Evolutionary conservation across 805 yeast species (phyloP).

Genomic region (Wickerhamiella parazyma): DNA sequence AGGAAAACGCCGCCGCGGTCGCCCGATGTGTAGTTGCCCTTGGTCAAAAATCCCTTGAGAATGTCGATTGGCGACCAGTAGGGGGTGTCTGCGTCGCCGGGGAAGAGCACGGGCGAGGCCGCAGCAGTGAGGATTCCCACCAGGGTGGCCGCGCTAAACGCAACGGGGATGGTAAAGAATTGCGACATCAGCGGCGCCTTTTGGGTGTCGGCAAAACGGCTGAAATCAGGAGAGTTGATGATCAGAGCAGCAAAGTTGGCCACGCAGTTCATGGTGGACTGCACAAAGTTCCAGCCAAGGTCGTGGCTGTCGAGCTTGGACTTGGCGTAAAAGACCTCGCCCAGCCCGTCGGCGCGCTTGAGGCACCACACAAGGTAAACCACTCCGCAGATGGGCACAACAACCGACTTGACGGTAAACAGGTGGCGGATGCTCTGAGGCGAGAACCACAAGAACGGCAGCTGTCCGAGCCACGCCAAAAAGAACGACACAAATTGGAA

Average conservation of each 20-base stretch:
- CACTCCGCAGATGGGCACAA: slow-evolving; percentile 73
- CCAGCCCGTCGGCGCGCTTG: slow-evolving; percentile 66
- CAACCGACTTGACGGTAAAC: slow-evolving; percentile 66
- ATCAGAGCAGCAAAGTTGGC: slow-evolving; percentile 85
- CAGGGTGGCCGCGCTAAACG: slow-evolving; percentile 68
- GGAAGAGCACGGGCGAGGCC: slow-evolving; percentile 48
- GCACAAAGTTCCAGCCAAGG: slow-evolving; percentile 73
- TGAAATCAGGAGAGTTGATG: slow-evolving; percentile 78
- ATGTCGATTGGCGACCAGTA: slow-evolving; percentile 81
- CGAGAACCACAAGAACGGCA: slow-evolving; percentile 69
- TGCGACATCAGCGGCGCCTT: slow-evolving; percentile 35
- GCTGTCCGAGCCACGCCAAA: slow-evolving; percentile 64
- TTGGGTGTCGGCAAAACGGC: slow-evolving; percentile 54
- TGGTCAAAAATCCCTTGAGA: slow-evolving; percentile 41
- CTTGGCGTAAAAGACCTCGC: slow-evolving; percentile 50
- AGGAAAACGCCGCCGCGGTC: slow-evolving; percentile 72
- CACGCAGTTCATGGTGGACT: slow-evolving; percentile 63
- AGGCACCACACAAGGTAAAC: slow-evolving; percentile 76
- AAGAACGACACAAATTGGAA: slow-evolving; percentile 65
- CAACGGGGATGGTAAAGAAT: slow-evolving; percentile 51
- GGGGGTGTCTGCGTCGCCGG: slow-evolving; percentile 27
- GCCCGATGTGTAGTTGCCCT: slow-evolving; percentile 25
- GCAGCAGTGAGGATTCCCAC: slow-evolving; percentile 79
- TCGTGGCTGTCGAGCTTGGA: slow-evolving; percentile 41
- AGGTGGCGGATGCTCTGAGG: slow-evolving; percentile 75